phyloP scores from a whole-genome alignment of 2,329 filamentous ascomycete genomes.

The Cercospora nicotianae region DNA sequence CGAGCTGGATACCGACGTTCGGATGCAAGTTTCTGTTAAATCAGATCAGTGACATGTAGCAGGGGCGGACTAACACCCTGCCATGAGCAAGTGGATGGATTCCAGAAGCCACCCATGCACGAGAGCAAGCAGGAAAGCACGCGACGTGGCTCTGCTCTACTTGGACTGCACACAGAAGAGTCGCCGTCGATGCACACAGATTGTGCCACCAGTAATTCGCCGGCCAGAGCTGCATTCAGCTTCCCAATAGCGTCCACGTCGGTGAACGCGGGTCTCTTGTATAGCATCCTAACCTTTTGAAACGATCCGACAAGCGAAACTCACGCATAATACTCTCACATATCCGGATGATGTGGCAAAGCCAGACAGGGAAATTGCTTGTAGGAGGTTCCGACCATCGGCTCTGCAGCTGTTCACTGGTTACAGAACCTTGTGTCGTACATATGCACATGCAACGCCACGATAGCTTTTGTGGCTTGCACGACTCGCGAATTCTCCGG shows the following conservation, averaged over 20 bases:
- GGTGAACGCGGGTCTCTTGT: neutral
- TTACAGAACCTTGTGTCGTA: neutral
- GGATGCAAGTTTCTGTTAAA: neutral
- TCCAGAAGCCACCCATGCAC: neutral
- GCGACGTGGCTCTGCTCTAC: neutral
- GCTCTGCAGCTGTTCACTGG: neutral
- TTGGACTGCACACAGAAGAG: neutral
- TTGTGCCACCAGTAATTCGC: neutral
- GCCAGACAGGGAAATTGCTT: neutral
- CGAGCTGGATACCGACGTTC: neutral
- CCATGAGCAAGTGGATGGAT: neutral
- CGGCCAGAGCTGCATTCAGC: neutral
- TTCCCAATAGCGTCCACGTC: neutral
- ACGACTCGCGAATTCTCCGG: neutral
- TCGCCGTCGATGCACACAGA: neutral
- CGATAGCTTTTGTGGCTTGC: neutral
- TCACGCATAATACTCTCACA: neutral
- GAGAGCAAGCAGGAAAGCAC: neutral
- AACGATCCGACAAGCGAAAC: neutral
- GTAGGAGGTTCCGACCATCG: constrained; percentile 1
- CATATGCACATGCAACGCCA: neutral
- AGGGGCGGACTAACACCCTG: neutral
- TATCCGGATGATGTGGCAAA: neutral
- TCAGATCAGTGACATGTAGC: neutral
- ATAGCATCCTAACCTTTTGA: neutral